Percentiles rank a stretch among this genome's conserved stretches.
phyloP scores from a whole-genome alignment of 257 asterid species.

The Lithospermum erythrorhizon region DNA sequence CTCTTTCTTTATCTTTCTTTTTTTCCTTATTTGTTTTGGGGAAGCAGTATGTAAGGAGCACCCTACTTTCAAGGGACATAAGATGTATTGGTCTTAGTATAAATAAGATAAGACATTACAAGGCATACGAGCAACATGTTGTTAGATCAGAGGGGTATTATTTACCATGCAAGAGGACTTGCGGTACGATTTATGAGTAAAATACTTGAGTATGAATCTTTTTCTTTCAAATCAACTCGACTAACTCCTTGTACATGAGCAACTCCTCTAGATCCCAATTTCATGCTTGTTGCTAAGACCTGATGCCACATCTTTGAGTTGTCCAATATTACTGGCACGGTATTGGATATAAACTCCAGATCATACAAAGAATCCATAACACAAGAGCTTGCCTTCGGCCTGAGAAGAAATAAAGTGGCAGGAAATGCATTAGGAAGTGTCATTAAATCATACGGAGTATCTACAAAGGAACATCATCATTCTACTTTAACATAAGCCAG shows the following conservation, averaged over 20 bases:
- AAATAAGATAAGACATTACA: constrained; percentile 11
- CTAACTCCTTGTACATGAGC: constrained; percentile 73
- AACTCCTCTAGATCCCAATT: constrained; percentile 76
- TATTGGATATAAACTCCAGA: constrained; percentile 59
- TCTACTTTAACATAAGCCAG: background rate
- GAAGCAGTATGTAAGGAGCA: background rate
- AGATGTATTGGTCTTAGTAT: too few relatives aligned
- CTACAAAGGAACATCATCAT: background rate
- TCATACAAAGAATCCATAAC: constrained; percentile 80
- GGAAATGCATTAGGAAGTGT: background rate
- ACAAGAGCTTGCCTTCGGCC: constrained; percentile 76
- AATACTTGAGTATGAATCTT: constrained; percentile 44
- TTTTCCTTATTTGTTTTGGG: too few relatives aligned
- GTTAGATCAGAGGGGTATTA: constrained; percentile 8
- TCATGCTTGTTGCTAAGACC: constrained; percentile 80
- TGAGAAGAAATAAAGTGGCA: constrained; percentile 13
- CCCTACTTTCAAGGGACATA: too few relatives aligned
- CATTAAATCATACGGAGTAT: background rate
- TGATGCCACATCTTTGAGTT: constrained; percentile 80
- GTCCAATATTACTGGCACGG: constrained; percentile 78
- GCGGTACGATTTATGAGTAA: constrained; percentile 93
- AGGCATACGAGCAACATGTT: constrained; percentile 2
- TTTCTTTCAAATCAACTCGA: constrained; percentile 54
- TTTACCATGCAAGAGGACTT: constrained; percentile 80
- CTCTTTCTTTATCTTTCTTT: background rate